Base-by-base conservation (phyloP, 495 filamentous ascomycete genomes). In the Penicillium angulare region DNA sequence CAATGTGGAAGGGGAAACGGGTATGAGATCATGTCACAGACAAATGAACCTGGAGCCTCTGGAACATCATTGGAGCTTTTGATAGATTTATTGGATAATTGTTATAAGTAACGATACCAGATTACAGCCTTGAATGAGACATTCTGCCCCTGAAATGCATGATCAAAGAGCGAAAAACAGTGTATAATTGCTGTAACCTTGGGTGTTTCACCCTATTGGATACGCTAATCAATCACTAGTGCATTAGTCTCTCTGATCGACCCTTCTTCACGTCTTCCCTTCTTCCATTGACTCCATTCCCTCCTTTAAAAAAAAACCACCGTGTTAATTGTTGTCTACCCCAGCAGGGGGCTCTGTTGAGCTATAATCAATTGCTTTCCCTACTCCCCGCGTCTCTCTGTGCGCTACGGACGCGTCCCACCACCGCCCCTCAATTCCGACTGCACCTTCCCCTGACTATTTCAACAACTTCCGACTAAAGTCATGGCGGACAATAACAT, bases 401-500 rank as follows among this genome's bases (percentile, higher is more conserved):
- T 54, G 54, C 49, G 45, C 41, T 27, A 10, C 47, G 34, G 36
- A 56, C 54, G 53, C 50, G 47, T 63, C 41, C 29, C 32, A 17
- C 38, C 36, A 27, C 60, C n/a, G n/a, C n/a, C 54, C 56, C 44
- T 44, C 55, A 38, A 47, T 51, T 47, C 26, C 44, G 34, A 39
- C 21, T 43, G 55, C 39, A 43, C 58, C 61, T 55, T 58, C 61
- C 57, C 52, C 58, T 57, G 47, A 49, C 34, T 39, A 34, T 47
- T 16, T 38, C 36, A 23, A 57, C 46, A 22, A 16, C 35, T 20
- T 18, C 22, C 17, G 13, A 38, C 26, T 10, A 16, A 18, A 23
- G 61, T 46, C 63, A 83, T 83, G 79, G 68, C 76, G 47, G 67
- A 72, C 27, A 71, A 66, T 57, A 72, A 68, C 33, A 67, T 75